Evolutionary conservation across 768 basidiomycete species (phyloP).

Genomic region (Lenzites betulinus): DNA sequence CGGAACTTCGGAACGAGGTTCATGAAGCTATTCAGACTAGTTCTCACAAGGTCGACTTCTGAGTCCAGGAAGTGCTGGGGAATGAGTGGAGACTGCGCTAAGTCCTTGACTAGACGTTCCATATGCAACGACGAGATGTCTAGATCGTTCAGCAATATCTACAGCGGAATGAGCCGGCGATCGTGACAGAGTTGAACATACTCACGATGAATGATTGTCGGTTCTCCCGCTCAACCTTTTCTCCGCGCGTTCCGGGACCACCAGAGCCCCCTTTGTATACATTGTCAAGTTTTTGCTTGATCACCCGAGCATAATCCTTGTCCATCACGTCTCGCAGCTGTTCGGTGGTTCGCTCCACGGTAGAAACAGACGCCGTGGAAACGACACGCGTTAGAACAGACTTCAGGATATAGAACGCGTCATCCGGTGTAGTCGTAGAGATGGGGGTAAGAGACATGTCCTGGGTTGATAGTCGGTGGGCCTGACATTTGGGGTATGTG

Average conservation of each 20-base stretch:
- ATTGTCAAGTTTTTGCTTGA: constrained; percentile 85
- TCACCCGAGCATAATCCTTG: constrained; percentile 75
- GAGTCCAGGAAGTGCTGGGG: constrained; percentile 65
- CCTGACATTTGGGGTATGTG: constrained; percentile 47
- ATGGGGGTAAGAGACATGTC: constrained; percentile 66
- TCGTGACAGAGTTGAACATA: constrained; percentile 12
- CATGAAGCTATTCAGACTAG: constrained; percentile 51
- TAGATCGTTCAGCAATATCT: constrained; percentile 94
- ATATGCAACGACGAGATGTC: constrained; percentile 89
- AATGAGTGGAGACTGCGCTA: constrained; percentile 54
- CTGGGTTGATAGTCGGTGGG: constrained; percentile 79
- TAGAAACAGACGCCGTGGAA: constrained; percentile 68
- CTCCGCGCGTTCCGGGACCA: constrained; percentile 48
- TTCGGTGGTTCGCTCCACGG: constrained; percentile 59
- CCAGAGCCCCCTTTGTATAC: constrained; percentile 63
- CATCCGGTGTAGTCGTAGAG: constrained; percentile 83
- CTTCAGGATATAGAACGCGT: constrained; percentile 95
- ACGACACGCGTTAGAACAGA: constrained; percentile 75
- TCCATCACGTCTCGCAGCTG: constrained; percentile 78
- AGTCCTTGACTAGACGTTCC: constrained; percentile 75
- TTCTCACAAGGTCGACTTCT: constrained; percentile 54
- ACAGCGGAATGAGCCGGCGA: neutral
- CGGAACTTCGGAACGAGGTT: constrained; percentile 66
- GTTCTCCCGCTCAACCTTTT: constrained; percentile 81
- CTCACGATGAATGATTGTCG: constrained; percentile 81